phyloP scores from a whole-genome alignment of 768 basidiomycete species.

The Cubamyces sp. region DNA sequence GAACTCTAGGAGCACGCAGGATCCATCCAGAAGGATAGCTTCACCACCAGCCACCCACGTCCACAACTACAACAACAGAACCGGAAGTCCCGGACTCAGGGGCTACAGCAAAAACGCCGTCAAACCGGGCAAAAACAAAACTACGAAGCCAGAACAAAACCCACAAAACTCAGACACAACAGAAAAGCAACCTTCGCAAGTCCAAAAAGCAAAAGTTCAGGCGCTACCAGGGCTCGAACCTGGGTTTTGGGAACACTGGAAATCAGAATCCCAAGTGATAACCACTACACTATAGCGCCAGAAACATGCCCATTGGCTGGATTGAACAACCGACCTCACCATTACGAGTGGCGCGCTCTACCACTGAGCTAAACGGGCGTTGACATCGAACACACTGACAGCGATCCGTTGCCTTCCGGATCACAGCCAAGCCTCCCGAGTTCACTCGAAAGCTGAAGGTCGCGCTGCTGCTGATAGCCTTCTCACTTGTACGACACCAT shows the following conservation, averaged over 20 bases:
- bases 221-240: not conserved
- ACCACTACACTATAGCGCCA: constrained; percentile 1
- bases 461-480: not conserved
- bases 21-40: no score
- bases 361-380: constrained; percentile 25
- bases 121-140: no score
- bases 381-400: not conserved
- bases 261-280: constrained; percentile 4
- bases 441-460: not conserved
- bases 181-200: not conserved
- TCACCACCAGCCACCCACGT: no score
- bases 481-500: constrained; percentile 28
- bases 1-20: no score
- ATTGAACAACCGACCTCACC: constrained; percentile 25
- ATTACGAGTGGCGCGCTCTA: constrained; percentile 24
- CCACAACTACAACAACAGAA: no score
- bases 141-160: no score
- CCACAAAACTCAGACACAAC: no score
- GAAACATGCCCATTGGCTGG: constrained; percentile 21
- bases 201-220: not conserved
- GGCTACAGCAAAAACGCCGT: no score
- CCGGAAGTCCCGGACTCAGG: no score
- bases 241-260: constrained; percentile 4
- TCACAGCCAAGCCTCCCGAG: no score
- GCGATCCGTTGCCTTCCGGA: no score